Evolutionary conservation across 2,329 filamentous ascomycete species (phyloP).

Genomic region (Taxawa tesnikishii): DNA sequence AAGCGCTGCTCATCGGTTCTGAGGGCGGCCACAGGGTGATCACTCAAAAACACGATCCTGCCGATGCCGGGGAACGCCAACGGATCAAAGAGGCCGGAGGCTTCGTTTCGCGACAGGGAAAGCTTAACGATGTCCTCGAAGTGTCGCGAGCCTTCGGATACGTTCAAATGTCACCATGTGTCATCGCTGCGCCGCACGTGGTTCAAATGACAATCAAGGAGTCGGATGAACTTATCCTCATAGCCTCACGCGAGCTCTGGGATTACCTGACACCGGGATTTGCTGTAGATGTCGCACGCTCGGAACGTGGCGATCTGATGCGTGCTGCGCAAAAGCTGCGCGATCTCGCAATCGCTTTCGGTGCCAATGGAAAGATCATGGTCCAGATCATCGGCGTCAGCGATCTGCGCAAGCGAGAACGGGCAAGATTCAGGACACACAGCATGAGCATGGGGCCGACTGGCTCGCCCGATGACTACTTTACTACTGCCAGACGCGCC

Average conservation of each 20-base stretch:
- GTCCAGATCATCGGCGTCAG: constrained; percentile 95
- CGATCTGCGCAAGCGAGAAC: constrained; percentile 77
- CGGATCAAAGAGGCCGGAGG: constrained; percentile 90
- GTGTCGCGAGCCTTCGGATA: constrained; percentile 95
- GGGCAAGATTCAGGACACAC: constrained; percentile 61
- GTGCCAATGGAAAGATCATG: constrained; percentile 91
- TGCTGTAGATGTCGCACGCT: constrained; percentile 80
- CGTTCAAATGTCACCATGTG: constrained; percentile 79
- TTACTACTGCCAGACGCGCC: constrained; percentile 50
- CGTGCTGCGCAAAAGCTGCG: constrained; percentile 85
- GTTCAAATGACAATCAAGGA: constrained; percentile 67
- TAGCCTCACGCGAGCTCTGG: constrained; percentile 90
- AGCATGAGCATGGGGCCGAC: constrained; percentile 78
- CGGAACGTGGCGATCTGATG: constrained; percentile 84
- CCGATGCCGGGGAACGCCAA: constrained; percentile 69
- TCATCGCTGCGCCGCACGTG: constrained; percentile 83
- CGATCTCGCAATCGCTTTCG: constrained; percentile 91
- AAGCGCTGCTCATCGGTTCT: constrained; percentile 87
- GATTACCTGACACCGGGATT: constrained; percentile 84
- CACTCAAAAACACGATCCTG: constrained; percentile 86
- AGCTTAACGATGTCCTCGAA: constrained; percentile 79
- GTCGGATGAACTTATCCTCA: constrained; percentile 82
- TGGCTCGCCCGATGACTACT: constrained; percentile 58
- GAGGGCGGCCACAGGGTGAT: constrained; percentile 74
- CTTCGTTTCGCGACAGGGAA: constrained; percentile 89